These are phyloP conservation scores for Helotiales sp. DNA, from an alignment of 2,329 filamentous ascomycete species.

Conservation along the genomic window DNA sequence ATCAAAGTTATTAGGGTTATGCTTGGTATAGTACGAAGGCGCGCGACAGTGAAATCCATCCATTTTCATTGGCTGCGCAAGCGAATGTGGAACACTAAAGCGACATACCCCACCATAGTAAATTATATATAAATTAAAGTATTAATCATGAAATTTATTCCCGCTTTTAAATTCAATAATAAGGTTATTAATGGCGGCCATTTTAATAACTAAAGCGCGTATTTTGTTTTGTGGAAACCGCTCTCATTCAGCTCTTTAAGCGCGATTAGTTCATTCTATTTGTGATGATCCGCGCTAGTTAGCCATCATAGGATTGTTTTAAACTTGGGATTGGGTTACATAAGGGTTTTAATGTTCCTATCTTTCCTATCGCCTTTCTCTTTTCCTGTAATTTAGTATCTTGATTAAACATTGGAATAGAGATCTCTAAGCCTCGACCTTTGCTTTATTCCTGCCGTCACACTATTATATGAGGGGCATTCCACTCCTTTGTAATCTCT, in stretches of 20 bases:
- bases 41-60: not conserved
- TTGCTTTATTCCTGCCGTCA: too few relatives aligned
- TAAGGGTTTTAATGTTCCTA: too few relatives aligned
- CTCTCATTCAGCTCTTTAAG: not conserved
- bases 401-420: too few relatives aligned
- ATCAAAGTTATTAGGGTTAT: too few relatives aligned
- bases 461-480: slow-evolving; percentile 11
- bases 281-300: too few relatives aligned
- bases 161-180: slow-evolving; percentile 16
- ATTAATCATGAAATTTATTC: slow-evolving; percentile 20
- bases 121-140: slow-evolving; percentile 9
- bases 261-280: slow-evolving; percentile 11
- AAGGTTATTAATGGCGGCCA: slow-evolving; percentile 7
- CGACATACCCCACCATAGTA: not conserved
- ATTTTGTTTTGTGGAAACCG: slow-evolving; percentile 4
- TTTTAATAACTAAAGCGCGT: slow-evolving; percentile 2
- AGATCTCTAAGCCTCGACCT: too few relatives aligned
- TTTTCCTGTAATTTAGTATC: too few relatives aligned
- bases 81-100: not conserved
- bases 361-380: too few relatives aligned
- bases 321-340: too few relatives aligned
- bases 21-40: too few relatives aligned
- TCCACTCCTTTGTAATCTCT: slow-evolving; percentile 11
- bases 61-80: not conserved
- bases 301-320: too few relatives aligned